phyloP scores from a whole-genome alignment of 495 filamentous ascomycete genomes.

The Daldinia concentrica region DNA sequence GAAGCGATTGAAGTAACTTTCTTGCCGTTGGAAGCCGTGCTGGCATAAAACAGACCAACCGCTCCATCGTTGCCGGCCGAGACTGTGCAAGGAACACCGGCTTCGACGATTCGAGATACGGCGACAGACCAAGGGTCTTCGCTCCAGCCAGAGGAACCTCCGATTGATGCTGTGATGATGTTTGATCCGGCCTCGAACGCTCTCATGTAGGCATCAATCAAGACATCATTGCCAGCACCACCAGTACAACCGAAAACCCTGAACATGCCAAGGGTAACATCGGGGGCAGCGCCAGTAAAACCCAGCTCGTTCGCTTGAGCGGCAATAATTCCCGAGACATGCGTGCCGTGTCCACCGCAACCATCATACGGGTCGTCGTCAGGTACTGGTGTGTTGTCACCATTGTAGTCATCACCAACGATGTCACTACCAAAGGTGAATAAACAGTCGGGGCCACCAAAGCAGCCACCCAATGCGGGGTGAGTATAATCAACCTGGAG shows the following conservation, averaged over 20 bases:
- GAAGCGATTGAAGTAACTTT: conserved; percentile 63
- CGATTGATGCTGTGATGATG: conserved; percentile 68
- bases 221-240: conserved; percentile 59
- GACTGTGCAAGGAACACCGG: conserved; percentile 63
- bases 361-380: conserved; percentile 57
- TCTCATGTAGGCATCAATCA: conserved; percentile 64
- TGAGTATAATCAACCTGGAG: conserved; percentile 65
- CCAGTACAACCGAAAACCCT: conserved; percentile 64
- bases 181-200: conserved; percentile 67
- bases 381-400: conserved; percentile 53
- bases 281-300: conserved; percentile 64
- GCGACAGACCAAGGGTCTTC: conserved; percentile 65
- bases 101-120: conserved; percentile 63
- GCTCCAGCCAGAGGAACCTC: conserved; percentile 63
- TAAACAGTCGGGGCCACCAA: conserved; percentile 60
- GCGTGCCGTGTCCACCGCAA: conserved; percentile 59
- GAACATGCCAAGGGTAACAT: conserved; percentile 63
- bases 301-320: conserved; percentile 60
- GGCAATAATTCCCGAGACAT: conserved; percentile 65
- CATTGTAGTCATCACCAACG: conserved; percentile 61
- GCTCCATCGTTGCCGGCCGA: conserved; percentile 65
- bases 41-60: conserved; percentile 63
- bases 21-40: conserved; percentile 62
- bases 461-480: conserved; percentile 67
- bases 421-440: conserved; percentile 64